Percentiles rank a stretch among this genome's conserved stretches.
phyloP scores from a whole-genome alignment of 148 eudicot genomes.

The Mesembryanthemum crystallinum region DNA sequence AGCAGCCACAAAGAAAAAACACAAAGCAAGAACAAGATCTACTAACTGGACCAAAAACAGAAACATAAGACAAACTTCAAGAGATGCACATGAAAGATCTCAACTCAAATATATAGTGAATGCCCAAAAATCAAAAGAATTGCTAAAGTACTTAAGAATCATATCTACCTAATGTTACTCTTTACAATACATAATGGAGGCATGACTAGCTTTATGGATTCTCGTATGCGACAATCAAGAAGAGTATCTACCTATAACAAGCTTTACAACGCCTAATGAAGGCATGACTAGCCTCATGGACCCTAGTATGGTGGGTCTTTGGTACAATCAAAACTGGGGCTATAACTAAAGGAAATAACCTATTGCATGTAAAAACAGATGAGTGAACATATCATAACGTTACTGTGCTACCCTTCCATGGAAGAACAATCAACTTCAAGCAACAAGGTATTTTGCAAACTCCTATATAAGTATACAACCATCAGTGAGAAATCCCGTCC shows the following conservation, averaged over 20 bases:
- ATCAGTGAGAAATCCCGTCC: not conserved
- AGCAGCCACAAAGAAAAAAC: not conserved
- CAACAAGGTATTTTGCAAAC: not conserved
- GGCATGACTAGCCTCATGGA: too few relatives aligned
- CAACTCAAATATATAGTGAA: not conserved
- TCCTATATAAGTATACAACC: not conserved
- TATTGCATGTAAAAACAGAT: too few relatives aligned
- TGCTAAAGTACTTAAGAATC: not conserved
- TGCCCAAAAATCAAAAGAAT: not conserved
- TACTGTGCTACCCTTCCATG: not conserved
- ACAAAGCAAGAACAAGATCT: not conserved
- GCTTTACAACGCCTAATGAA: too few relatives aligned
- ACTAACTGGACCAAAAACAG: not conserved
- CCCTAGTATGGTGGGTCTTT: too few relatives aligned
- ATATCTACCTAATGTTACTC: not conserved
- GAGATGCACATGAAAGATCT: not conserved
- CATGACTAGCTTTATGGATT: not conserved
- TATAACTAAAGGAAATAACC: not conserved
- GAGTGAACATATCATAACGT: not conserved
- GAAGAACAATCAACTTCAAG: not conserved
- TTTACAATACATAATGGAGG: not conserved
- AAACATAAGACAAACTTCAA: not conserved
- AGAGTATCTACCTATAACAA: not conserved
- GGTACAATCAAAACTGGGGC: too few relatives aligned
- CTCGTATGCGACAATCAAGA: not conserved